Evolutionary conservation across 1,284 basidiomycete genomes (phyloP), one percentile per base, ranked within the genome.

Genomic region (Ganoderma multipileum): DNA sequence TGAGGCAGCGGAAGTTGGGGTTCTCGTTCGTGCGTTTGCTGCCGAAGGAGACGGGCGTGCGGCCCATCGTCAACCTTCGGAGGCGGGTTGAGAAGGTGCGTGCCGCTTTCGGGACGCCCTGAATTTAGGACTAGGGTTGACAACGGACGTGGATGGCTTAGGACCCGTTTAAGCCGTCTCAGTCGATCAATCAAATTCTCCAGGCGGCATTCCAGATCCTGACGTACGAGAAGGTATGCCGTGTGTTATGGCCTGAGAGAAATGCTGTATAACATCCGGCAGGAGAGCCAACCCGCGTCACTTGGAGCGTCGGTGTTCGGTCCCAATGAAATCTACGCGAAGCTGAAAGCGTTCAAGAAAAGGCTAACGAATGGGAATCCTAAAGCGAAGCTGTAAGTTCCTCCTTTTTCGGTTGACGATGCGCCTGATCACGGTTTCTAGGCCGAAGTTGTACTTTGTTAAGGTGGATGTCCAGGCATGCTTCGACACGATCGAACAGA

Each of bases 391-490:
- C 70, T 94, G 93, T 95, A 75, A 74, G 89, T 26, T 41, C 52
- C 7, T n/a, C n/a, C n/a, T n/a, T n/a, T n/a, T n/a, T n/a, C n/a
- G n/a, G n/a, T n/a, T n/a, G n/a, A n/a, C n/a, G n/a, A n/a, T n/a
- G n/a, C n/a, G n/a, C n/a, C n/a, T n/a, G n/a, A n/a, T n/a, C n/a
- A n/a, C n/a, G n/a, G n/a, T n/a, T n/a, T 11, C 68, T 28, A 96
- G 95, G 28, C 95, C 95, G 0, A 90, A 89, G 72, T 80, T 98
- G 3, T 99, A 96, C 79, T 97, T 99, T 76, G 96, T 97, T 70
- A 99, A 99, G 79, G 90, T 98, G 38, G 98, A 99, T 77, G 95
- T 99, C 18, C 91, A 93, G 70, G 92, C 96, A 0, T 98, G 96
- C 70, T 99, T 99, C 82, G 98, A 99, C 80, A 96, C 94, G 0